Evolutionary conservation across 2,329 filamentous ascomycete species (phyloP), one percentile per base, ranked within the genome.

Genomic region (Colletotrichum horii): DNA sequence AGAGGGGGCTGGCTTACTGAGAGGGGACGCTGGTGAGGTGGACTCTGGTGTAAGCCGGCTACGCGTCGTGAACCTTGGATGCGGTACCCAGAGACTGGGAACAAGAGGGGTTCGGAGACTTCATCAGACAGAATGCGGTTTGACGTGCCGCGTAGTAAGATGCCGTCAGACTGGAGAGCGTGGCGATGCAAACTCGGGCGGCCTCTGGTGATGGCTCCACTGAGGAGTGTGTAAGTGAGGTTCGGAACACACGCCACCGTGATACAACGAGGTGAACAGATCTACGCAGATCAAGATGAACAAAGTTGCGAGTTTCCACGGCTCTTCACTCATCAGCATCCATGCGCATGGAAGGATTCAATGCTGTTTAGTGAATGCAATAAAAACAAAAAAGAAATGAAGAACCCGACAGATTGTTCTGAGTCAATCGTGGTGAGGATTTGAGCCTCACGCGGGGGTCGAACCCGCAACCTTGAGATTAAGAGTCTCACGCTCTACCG

Each of bases 401-500:
- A 26, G 22, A 58, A 28, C 55, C 55, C 55, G 55, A 19, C 11
- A 14, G 55, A 58, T 58, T 58, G 55, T 0, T 6, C 22, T 6
- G 26, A 58, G 22, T 34, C 58, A 61, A 61, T 61, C 58, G 58
- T n/a, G 24, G 32, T 14, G 69, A 75, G 72, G 72, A 75, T 60
- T 79, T 79, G 78, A 79, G 78, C 78, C 78, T 78, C 77, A 79
- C 77, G 77, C 78, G 78, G 77, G 78, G 78, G 78, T 79, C 78
- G 77, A 79, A 79, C 77, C 75, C 75, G 71, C 72, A 77, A 72
- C 75, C 75, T 77, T 77, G 72, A 77, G 75, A 77, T 77, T 90
- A 90, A 90, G 91, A 93, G 91, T 93, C 91, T 92, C 88, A 93
- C 91, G 91, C 91, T 93, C 91, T 93, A 93, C 90, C 90, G 90